Evolutionary conservation across 768 basidiomycete genomes (phyloP).

Genomic region (Epithele typhae): DNA sequence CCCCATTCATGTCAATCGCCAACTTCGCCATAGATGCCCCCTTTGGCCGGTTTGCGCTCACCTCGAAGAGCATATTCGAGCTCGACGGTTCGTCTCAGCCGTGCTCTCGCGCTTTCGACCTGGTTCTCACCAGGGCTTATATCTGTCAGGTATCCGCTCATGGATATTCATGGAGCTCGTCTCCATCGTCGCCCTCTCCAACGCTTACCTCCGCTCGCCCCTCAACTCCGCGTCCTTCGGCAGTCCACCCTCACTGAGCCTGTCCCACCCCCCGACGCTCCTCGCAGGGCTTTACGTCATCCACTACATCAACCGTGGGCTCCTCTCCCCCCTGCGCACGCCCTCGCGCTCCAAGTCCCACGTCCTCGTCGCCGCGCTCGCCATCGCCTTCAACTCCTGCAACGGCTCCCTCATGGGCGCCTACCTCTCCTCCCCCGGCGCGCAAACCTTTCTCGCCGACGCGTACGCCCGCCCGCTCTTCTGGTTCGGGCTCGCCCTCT

Average conservation of each 20-base stretch:
- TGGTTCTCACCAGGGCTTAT: constrained; percentile 21
- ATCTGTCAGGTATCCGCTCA: constrained; percentile 40
- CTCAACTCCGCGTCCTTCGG: constrained; percentile 33
- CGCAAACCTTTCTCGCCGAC: constrained; percentile 38
- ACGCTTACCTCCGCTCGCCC: constrained; percentile 45
- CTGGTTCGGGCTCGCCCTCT: constrained; percentile 60
- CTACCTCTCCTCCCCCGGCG: constrained; percentile 58
- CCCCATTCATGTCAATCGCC: constrained; percentile 32
- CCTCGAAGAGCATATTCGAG: constrained; percentile 40
- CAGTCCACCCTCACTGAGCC: constrained; percentile 22
- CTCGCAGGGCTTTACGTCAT: constrained; percentile 56
- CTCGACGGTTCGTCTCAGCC: constrained; percentile 52
- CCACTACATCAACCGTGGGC: constrained; percentile 82
- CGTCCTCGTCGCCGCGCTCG: constrained; percentile 53
- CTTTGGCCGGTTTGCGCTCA: constrained; percentile 70
- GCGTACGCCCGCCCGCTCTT: constrained; percentile 41
- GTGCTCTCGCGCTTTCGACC: constrained; percentile 7
- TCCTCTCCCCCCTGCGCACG: constrained; percentile 76
- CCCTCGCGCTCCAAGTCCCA: constrained; percentile 77
- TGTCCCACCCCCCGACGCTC: constrained; percentile 41
- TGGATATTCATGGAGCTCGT: constrained; percentile 81
- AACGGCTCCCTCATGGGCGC: constrained; percentile 72
- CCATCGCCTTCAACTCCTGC: constrained; percentile 59
- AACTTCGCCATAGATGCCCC: constrained; percentile 64
- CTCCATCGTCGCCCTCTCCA: constrained; percentile 52